Base-by-base conservation (phyloP, 2,329 filamentous ascomycete species). In the Paecilomyces sp. region DNA sequence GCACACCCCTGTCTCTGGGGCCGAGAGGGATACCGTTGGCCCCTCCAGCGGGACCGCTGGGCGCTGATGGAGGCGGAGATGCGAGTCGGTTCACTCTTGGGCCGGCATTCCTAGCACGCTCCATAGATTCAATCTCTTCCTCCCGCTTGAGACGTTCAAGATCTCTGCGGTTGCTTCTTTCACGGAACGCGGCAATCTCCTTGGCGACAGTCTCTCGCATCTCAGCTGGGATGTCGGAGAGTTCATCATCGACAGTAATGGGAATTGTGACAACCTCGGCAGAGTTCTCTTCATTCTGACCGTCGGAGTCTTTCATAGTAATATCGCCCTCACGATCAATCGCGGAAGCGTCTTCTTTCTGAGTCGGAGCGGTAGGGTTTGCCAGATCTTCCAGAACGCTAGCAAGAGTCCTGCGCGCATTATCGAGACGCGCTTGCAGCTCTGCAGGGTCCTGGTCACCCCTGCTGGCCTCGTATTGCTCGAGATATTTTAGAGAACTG, bases 201-300 rank as follows among this genome's bases (percentile, higher is more conserved):
- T 88, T 88, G 0, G 94, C 91, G 15, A 99, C 94, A 0, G 91
- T 92, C 72, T 96, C 94, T 25, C 94, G 88, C 91, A 96, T 95
- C 72, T 97, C 94, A 0, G 91, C 88, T 0, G 94, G 94, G 55
- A 99, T 97, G 68, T 99, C 94, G 22, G 92, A 88, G 53, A 99
- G 81, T 70, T 99, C 94, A 70, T 99, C 95, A 63, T 99, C 94
- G 57, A 89, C 85, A 0, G 88, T 87, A 33, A 96, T 82, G 3
- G 92, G 88, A 61, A 97, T 96, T 60, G 92, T 96, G 64, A 96
- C 88, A 47, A 97, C 88, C 74, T 96, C 92, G 5, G 91, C 87
- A 58, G 86, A 85, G 50, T 77, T 76, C 34, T 86, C 86, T 47
- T 85, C 85, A 41, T 80, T 79, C 28, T 81, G 76, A 15, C 74